Conservation (phyloP, 2,329 filamentous ascomycete genomes). For the Exserohilum rostratum region DNA sequence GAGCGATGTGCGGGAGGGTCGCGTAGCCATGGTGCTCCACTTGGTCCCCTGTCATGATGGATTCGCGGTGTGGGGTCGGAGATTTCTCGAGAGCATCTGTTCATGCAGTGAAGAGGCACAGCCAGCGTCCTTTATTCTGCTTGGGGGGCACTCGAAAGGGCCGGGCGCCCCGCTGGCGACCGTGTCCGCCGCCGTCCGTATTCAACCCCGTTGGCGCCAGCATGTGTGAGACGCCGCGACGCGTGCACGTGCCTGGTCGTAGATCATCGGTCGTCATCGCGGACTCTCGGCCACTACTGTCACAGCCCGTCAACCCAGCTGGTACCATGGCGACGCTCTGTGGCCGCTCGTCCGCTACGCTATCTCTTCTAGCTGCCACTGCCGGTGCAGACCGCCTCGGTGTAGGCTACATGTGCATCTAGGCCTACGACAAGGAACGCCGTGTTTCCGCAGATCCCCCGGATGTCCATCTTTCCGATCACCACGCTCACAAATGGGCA, state of each 20-base stretch:
- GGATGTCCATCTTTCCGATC: neutral
- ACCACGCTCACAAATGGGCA: neutral
- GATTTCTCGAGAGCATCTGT: neutral
- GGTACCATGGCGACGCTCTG: neutral
- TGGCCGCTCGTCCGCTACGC: too few species aligned
- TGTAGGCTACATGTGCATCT: too few species aligned
- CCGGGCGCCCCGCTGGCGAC: too few species aligned
- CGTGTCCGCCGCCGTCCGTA: too few species aligned
- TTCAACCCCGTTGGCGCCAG: neutral
- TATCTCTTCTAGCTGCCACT: neutral
- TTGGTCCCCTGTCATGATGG: constrained; percentile 3
- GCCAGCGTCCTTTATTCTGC: neutral
- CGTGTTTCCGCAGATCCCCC: neutral
- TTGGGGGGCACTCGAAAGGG: neutral
- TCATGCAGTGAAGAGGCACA: neutral
- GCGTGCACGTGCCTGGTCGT: neutral
- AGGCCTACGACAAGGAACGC: neutral
- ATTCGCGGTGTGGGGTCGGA: neutral
- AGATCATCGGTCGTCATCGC: neutral
- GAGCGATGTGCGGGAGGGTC: constrained; percentile 4
- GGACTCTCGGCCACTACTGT: neutral
- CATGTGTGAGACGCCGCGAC: neutral
- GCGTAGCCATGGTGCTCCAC: neutral
- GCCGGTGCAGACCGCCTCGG: neutral
- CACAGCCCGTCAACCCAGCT: too few species aligned